A percentile compares a stretch with the other conserved stretches of the same genome.
phyloP scores from a whole-genome alignment of 768 basidiomycete species.

The Pleurotus sapidus region DNA sequence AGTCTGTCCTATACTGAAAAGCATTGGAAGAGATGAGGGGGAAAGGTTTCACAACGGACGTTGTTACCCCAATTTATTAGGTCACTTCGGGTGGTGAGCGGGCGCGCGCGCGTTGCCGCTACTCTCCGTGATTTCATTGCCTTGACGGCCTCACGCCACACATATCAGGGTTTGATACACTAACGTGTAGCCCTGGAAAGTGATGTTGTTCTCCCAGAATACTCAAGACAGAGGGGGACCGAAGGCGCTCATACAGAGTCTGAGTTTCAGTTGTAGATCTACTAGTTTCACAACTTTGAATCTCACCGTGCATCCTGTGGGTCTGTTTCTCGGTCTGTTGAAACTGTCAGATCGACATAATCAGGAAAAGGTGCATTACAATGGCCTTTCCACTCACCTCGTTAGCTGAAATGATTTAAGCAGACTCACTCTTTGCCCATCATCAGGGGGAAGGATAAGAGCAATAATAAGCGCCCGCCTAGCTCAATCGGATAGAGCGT shows the following conservation, averaged over 20 bases:
- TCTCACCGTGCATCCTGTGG: neutral
- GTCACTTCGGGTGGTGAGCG: neutral
- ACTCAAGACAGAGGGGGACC: no score
- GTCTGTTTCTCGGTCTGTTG: neutral
- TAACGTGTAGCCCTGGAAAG: no score
- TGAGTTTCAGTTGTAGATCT: neutral
- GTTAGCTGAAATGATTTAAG: no score
- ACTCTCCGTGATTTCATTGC: neutral
- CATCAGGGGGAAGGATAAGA: no score
- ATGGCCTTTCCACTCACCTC: no score
- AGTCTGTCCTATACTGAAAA: neutral
- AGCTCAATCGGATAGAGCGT: slow-evolving; percentile 69
- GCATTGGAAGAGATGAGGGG: neutral
- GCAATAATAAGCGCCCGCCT: slow-evolving; percentile 41
- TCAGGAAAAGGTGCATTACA: no score
- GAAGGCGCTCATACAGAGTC: neutral
- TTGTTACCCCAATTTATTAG: neutral
- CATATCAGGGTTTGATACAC: no score
- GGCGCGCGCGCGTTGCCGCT: neutral
- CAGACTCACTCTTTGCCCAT: no score
- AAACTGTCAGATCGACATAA: neutral
- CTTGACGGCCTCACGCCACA: no score
- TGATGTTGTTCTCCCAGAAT: no score
- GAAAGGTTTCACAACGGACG: neutral
- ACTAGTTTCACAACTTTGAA: no score